phyloP scores from a whole-genome alignment of 1,284 basidiomycete species.

The Trichosporon asahii region DNA sequence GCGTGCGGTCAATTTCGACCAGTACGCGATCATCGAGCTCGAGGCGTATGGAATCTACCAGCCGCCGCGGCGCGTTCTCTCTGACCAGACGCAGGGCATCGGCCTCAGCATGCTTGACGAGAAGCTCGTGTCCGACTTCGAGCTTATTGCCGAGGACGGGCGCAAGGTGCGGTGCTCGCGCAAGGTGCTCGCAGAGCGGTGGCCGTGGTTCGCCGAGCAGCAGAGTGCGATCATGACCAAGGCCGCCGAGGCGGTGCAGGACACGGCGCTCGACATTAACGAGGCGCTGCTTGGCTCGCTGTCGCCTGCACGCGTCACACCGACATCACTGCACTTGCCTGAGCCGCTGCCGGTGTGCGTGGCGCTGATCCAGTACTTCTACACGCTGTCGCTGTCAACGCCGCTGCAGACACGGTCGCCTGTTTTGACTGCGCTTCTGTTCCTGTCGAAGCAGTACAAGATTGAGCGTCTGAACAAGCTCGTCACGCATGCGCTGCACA shows the following conservation, averaged over 20 bases:
- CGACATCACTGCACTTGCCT: constrained; percentile 72
- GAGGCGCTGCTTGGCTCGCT: constrained; percentile 40
- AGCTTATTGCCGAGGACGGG: constrained; percentile 85
- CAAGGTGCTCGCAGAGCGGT: constrained; percentile 74
- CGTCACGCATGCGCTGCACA: constrained; percentile 88
- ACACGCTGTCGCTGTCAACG: constrained; percentile 77
- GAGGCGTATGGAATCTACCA: constrained; percentile 92
- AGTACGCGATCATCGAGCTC: constrained; percentile 82
- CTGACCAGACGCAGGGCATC: constrained; percentile 62
- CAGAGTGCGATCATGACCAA: constrained; percentile 46
- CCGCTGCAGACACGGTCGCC: constrained; percentile 85
- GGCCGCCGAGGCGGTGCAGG: constrained; percentile 27
- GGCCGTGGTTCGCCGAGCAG: constrained; percentile 88
- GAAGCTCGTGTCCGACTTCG: constrained; percentile 74
- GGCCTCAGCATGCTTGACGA: constrained; percentile 76
- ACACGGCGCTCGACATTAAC: constrained; percentile 38
- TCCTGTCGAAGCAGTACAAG: constrained; percentile 78
- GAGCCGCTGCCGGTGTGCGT: constrained; percentile 85
- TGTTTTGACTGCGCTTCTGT: constrained; percentile 78
- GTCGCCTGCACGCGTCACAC: constrained; percentile 48
- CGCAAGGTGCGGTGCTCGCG: constrained; percentile 76
- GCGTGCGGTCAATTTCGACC: constrained; percentile 82
- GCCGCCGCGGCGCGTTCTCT: constrained; percentile 67
- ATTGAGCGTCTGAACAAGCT: constrained; percentile 70
- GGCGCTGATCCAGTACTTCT: constrained; percentile 88